A percentile compares a stretch with the other conserved stretches of the same genome.
Conservation (phyloP, 129 eudicot genomes). For the Rutidosis leptorrhynchoides region DNA sequence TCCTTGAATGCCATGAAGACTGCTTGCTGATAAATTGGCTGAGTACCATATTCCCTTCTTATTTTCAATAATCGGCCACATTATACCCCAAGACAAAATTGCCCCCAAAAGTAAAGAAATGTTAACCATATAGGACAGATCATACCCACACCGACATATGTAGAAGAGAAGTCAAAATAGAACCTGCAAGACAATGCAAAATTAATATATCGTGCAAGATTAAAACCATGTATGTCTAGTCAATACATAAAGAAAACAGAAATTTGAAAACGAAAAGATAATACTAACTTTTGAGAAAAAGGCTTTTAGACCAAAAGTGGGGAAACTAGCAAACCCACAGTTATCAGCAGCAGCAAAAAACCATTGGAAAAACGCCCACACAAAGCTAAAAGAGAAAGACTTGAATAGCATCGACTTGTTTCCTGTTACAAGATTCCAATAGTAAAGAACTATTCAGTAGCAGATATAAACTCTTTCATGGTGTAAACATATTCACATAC, state of each 20-base stretch:
- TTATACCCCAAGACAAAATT: slow-evolving; percentile 58
- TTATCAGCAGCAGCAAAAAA: slow-evolving; percentile 48
- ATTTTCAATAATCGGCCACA: slow-evolving; percentile 57
- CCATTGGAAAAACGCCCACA: slow-evolving; percentile 63
- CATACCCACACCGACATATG: slow-evolving; percentile 71
- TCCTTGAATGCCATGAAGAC: slow-evolving; percentile 64
- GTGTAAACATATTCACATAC: neutral
- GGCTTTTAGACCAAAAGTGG: slow-evolving; percentile 57
- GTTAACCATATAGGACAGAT: slow-evolving; percentile 57
- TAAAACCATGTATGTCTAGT: neutral
- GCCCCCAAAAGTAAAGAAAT: slow-evolving; percentile 56
- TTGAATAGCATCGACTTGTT: slow-evolving; percentile 39
- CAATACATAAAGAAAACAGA: neutral
- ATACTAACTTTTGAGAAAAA: slow-evolving; percentile 34
- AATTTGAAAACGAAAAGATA: neutral
- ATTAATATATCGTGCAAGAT: neutral
- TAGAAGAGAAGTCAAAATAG: slow-evolving; percentile 59
- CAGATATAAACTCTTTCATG: neutral
- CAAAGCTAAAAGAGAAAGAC: slow-evolving; percentile 52
- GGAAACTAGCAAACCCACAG: slow-evolving; percentile 49
- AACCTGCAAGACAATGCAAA: slow-evolving; percentile 31
- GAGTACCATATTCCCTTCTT: slow-evolving; percentile 58
- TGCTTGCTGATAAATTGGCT: slow-evolving; percentile 36
- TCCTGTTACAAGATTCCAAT: slow-evolving; percentile 31
- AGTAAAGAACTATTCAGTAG: slow-evolving; percentile 4